Conservation (phyloP, 495 filamentous ascomycete genomes). For the Penicillium ochrochloron region DNA sequence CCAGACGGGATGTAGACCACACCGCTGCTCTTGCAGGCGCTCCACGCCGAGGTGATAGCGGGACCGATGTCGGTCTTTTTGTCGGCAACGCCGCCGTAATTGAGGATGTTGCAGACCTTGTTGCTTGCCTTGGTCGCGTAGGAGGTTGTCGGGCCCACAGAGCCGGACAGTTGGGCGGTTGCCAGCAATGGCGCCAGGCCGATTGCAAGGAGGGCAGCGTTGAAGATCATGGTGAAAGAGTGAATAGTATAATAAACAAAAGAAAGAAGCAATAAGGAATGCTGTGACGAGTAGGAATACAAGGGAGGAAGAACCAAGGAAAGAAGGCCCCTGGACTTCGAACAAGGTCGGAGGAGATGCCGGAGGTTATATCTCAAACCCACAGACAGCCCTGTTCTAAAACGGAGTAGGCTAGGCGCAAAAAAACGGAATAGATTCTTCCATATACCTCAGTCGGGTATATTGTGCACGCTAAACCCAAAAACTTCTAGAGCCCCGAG, state of each 20-base stretch:
- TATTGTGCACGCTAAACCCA: constrained; percentile 10
- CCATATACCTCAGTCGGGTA: not conserved
- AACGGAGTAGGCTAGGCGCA: not conserved
- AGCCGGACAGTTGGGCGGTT: constrained; percentile 46
- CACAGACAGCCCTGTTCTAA: not conserved
- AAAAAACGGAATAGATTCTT: not conserved
- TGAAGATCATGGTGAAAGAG: constrained; percentile 11
- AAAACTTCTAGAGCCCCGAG: not conserved
- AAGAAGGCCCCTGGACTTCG: not conserved
- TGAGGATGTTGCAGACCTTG: constrained; percentile 53
- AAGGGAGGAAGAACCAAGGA: not conserved
- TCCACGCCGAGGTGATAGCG: constrained; percentile 52
- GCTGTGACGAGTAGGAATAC: not conserved
- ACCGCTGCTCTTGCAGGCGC: constrained; percentile 45
- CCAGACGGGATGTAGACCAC: constrained; percentile 44
- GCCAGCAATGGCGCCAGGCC: constrained; percentile 40
- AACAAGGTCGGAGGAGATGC: not conserved
- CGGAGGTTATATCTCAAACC: not conserved
- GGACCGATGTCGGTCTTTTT: constrained; percentile 52
- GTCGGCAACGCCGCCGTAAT: constrained; percentile 55
- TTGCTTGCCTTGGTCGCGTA: constrained; percentile 34
- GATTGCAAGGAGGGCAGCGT: constrained; percentile 26
- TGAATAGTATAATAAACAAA: not conserved
- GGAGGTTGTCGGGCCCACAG: constrained; percentile 50
- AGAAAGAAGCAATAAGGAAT: not conserved